phyloP scores from a whole-genome alignment of 805 yeast genomes.

The Suhomyces emberorum region DNA sequence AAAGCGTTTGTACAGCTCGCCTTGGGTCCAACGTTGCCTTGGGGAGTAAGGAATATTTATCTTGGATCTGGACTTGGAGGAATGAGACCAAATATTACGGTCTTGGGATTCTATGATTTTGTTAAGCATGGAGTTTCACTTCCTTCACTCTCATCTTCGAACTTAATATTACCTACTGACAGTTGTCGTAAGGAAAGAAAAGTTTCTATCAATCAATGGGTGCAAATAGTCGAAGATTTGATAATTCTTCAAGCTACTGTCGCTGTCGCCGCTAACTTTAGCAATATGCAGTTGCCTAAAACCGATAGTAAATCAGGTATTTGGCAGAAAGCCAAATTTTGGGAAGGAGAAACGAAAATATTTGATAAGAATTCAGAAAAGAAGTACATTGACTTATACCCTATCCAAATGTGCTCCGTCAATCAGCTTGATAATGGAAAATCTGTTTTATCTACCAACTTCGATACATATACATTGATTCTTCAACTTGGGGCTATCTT shows the following conservation, averaged over 20 bases:
- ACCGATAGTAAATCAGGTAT: conserved; percentile 20
- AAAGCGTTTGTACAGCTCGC: conserved; percentile 95
- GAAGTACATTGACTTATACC: conserved; percentile 81
- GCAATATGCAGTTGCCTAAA: conserved; percentile 61
- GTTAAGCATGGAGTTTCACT: conserved; percentile 36
- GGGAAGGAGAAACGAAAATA: conserved; percentile 1
- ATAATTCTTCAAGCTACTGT: conserved; percentile 85
- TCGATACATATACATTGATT: conserved; percentile 93
- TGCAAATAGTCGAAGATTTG: conserved; percentile 85
- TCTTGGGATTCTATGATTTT: conserved; percentile 82
- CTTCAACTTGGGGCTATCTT: conserved; percentile 91
- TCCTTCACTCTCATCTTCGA: conserved; percentile 18
- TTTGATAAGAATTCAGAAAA: conserved; percentile 16
- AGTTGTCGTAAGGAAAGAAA: conserved; percentile 66
- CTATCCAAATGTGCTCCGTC: conserved; percentile 93
- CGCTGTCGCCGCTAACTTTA: conserved; percentile 90
- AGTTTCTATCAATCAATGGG: conserved; percentile 80
- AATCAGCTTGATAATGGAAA: conserved; percentile 64
- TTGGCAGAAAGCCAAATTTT: conserved; percentile 6
- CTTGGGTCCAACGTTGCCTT: conserved; percentile 78
- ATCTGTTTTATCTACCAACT: conserved; percentile 77
- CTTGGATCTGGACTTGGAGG: conserved; percentile 97
- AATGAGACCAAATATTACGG: conserved; percentile 95
- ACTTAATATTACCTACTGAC: conserved; percentile 67
- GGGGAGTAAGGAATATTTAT: conserved; percentile 94